phyloP scores from a whole-genome alignment of 768 basidiomycete species.

The Russula compacta region DNA sequence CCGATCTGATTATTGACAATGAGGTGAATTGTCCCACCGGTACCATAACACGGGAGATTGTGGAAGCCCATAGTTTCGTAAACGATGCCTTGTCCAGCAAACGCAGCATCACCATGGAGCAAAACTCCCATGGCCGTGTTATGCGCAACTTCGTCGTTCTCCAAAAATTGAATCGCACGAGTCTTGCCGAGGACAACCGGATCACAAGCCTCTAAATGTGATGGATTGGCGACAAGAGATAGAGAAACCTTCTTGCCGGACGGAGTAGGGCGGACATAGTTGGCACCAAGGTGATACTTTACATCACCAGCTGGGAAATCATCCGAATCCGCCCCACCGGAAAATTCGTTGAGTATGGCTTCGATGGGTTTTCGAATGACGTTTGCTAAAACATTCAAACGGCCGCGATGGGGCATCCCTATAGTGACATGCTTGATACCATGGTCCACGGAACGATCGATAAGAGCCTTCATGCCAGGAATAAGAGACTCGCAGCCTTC shows the following conservation, averaged over 20 bases:
- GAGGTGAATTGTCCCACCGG: conserved; percentile 95
- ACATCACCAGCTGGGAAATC: conserved; percentile 91
- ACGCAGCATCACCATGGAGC: conserved; percentile 96
- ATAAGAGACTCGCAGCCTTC: conserved; percentile 97
- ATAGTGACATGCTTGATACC: conserved; percentile 95
- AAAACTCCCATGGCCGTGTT: conserved; percentile 89
- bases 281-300: conserved; percentile 98
- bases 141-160: conserved; percentile 73
- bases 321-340: conserved; percentile 56
- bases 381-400: conserved; percentile 95
- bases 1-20: conserved; percentile 99
- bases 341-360: conserved; percentile 96
- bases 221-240: conserved; percentile 97
- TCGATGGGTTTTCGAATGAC: conserved; percentile 98
- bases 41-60: conserved; percentile 90
- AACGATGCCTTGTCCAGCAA: conserved; percentile 95
- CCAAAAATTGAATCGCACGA: conserved; percentile 92
- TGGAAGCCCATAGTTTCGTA: conserved; percentile 99
- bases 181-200: conserved; percentile 99
- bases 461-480: conserved; percentile 99
- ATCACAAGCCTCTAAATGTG: conserved; percentile 94
- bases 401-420: conserved; percentile 99
- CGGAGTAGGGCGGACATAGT: conserved; percentile 96
- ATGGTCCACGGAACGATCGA: conserved; percentile 94
- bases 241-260: conserved; percentile 96